A percentile compares a stretch with the other conserved stretches of the same genome.
phyloP scores from a whole-genome alignment of 441 rosid species.

The Manihot esculenta region DNA sequence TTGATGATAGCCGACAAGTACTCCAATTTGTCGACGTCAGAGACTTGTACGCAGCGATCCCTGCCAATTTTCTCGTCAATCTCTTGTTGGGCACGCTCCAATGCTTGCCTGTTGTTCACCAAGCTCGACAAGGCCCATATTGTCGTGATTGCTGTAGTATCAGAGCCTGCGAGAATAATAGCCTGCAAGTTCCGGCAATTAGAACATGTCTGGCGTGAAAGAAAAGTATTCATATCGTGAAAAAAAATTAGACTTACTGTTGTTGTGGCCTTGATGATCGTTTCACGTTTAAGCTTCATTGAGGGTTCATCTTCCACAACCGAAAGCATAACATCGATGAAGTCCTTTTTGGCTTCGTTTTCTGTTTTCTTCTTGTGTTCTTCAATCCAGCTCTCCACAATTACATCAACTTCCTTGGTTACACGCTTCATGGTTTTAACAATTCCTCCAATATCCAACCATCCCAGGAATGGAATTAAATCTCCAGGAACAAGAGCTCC shows the following conservation, averaged over 20 bases:
- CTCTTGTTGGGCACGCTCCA: slow-evolving; percentile 21
- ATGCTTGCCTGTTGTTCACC: neutral
- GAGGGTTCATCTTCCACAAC: neutral
- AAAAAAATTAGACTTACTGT: slow-evolving; percentile 6
- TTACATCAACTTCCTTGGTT: slow-evolving; percentile 5
- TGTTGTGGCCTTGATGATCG: slow-evolving; percentile 14
- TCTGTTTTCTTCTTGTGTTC: slow-evolving; percentile 12
- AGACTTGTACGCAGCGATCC: slow-evolving; percentile 39
- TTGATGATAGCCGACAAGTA: slow-evolving; percentile 47
- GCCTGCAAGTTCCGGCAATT: slow-evolving; percentile 41
- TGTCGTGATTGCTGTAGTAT: slow-evolving; percentile 14
- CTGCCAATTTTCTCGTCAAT: slow-evolving; percentile 44
- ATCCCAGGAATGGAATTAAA: slow-evolving; percentile 13
- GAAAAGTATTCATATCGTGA: too few species aligned
- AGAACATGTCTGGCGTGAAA: too few species aligned
- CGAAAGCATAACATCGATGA: slow-evolving; percentile 28
- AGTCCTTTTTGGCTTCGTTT: slow-evolving; percentile 1
- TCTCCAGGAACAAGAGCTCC: slow-evolving; percentile 7
- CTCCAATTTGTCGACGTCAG: slow-evolving; percentile 38
- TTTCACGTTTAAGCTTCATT: slow-evolving; percentile 6
- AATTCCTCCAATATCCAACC: slow-evolving; percentile 7
- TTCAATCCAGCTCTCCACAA: slow-evolving; percentile 18
- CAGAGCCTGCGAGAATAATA: slow-evolving; percentile 33
- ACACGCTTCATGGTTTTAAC: slow-evolving; percentile 6
- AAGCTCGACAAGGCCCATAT: neutral